Base-by-base conservation (phyloP, 495 filamentous ascomycete genomes). In the Lophiotrema nucula region DNA sequence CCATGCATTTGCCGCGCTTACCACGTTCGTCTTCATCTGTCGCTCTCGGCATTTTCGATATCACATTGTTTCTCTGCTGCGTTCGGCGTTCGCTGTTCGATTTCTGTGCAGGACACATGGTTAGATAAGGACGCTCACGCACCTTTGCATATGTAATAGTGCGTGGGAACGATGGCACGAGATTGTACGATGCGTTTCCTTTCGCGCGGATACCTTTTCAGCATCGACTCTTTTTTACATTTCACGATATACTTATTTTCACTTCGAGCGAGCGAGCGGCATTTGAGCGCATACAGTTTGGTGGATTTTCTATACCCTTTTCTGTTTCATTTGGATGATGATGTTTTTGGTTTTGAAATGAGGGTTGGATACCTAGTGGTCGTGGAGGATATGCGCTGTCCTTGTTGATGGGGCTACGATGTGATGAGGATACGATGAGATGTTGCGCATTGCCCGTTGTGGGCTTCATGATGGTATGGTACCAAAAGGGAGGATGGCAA, bases 111-210 rank as follows among this genome's bases (percentile, higher is more conserved):
- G 58, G 52, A 49, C 58, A 61, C 58, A 49, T 44, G 47, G 52
- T 51, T 59, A 64, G 55, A 64, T 44, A 28, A 15, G 47, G 46
- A 56, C 47, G 59, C 59, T 62, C 59, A 62, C 59, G 59, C 60
- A 64, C 54, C 28, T 48, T 48, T 59, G 60, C 35, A 54, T 57
- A 47, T 50, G 53, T 53, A 39, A 53, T 28, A 46, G 39, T 44
- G n/a, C 24, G 2, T 11, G 21, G 33, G 26, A 44, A 57, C 31
- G 41, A 50, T 1, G 51, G 25, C 27, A 56, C 27, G 58, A 58
- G 60, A 53, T 31, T 63, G 60, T 63, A 63, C 60, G 60, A 63
- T 63, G 46, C 41, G 31, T 53, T 37, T 28, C 56, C 1, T 59
- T 44, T 37, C 21, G 33, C 24, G 39, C 26, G 35, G n/a, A n/a